Percentiles rank a stretch among this genome's conserved stretches.
These are phyloP conservation scores for Aspergillus ibericus DNA, from an alignment of 2,329 filamentous ascomycete genomes.

Conservation along the genomic window DNA sequence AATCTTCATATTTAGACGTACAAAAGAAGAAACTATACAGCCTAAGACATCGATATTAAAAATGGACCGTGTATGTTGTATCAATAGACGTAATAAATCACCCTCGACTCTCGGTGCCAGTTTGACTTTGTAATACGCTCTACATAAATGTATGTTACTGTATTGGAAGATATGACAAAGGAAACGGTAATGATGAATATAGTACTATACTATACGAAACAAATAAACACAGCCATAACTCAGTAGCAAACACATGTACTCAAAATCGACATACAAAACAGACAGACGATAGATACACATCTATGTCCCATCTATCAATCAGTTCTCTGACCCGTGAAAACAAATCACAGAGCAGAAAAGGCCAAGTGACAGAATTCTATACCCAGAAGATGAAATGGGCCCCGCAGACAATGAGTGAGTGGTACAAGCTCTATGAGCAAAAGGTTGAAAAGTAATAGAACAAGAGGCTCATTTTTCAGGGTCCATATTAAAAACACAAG, in stretches of 20 bases:
- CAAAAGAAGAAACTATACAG: not conserved
- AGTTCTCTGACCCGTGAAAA: not conserved
- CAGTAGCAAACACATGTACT: conserved; percentile 19
- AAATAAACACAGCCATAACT: conserved; percentile 22
- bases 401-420: conserved; percentile 13
- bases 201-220: conserved; percentile 26
- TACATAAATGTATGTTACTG: too few species aligned
- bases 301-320: not conserved
- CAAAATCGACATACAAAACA: conserved; percentile 6
- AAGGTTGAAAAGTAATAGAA: conserved; percentile 14
- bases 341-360: not conserved
- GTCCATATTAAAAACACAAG: conserved; percentile 41
- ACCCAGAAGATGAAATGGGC: conserved; percentile 13
- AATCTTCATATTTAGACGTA: not conserved
- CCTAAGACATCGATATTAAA: too few species aligned
- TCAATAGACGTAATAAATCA: too few species aligned
- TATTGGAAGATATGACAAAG: conserved; percentile 14
- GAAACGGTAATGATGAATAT: conserved; percentile 23
- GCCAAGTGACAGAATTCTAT: conserved; percentile 20
- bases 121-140: too few species aligned
- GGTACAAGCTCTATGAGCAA: conserved; percentile 19
- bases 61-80: not conserved
- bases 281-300: not conserved
- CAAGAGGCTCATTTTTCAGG: conserved; percentile 34
- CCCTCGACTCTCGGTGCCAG: too few species aligned